Conservation (phyloP, 768 basidiomycete genomes). For the Leucosporidium creatinivorum region DNA sequence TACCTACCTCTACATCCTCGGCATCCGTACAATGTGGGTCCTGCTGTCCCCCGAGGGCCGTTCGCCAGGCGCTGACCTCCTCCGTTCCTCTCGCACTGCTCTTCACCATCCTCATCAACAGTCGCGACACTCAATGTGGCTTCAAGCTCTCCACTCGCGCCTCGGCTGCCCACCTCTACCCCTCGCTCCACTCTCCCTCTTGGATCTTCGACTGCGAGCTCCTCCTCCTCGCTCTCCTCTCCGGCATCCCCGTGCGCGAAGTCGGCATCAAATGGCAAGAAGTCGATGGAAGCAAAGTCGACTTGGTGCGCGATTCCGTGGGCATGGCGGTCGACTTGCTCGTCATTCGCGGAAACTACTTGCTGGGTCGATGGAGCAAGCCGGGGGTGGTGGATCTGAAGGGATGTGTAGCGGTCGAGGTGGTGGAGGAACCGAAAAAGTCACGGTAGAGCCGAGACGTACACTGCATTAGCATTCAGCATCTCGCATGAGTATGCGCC, state of each 20-base stretch:
- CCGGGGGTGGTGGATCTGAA: conserved; percentile 1
- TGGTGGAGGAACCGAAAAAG: not conserved
- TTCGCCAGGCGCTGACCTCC: conserved; percentile 1
- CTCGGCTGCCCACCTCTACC: conserved; percentile 76
- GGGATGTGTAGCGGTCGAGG: not conserved
- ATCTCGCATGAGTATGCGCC: no score
- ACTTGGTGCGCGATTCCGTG: conserved; percentile 71
- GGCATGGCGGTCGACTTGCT: conserved; percentile 85
- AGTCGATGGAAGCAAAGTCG: conserved; percentile 84
- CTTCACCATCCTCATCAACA: conserved; percentile 42
- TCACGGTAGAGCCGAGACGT: no score
- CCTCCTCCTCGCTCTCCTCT: conserved; percentile 58
- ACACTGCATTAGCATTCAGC: no score
- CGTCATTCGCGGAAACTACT: conserved; percentile 71
- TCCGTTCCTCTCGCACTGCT: not conserved
- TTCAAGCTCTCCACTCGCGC: conserved; percentile 89
- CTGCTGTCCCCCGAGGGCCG: not conserved
- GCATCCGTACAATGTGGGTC: conserved; percentile 53
- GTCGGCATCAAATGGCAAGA: conserved; percentile 91
- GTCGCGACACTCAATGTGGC: conserved; percentile 92
- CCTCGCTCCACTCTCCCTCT: conserved; percentile 64
- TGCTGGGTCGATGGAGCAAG: conserved; percentile 59
- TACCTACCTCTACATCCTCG: conserved; percentile 76
- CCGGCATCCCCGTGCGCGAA: conserved; percentile 70
- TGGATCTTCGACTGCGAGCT: conserved; percentile 99